Evolutionary conservation across 768 basidiomycete species (phyloP).

Genomic region (Rhodotorula paludigena): DNA sequence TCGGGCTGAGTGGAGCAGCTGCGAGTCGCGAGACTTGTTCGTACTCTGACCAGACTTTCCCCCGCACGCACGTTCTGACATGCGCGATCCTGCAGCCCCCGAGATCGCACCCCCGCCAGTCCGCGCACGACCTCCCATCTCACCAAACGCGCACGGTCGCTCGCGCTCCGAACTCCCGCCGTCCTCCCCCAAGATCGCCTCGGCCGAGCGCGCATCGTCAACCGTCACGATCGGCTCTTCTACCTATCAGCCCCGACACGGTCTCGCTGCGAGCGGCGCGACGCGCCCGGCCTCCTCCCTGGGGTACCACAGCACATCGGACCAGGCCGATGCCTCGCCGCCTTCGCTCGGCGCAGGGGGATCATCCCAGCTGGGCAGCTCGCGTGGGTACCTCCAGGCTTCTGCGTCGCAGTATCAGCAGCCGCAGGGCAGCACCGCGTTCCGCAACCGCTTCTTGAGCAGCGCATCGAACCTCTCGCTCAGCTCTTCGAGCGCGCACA

Average conservation of each 20-base stretch:
- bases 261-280: background rate
- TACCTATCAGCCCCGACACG: conserved; percentile 2
- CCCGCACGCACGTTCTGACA: background rate
- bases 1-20: background rate
- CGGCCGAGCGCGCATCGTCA: conserved; percentile 11
- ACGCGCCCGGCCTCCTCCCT: conserved; percentile 2
- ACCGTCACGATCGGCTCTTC: conserved; percentile 26
- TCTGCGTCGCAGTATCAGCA: too few species aligned
- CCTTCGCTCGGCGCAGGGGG: too few species aligned
- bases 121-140: conserved; percentile 4
- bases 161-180: conserved; percentile 33
- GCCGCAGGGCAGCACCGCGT: conserved; percentile 22
- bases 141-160: conserved; percentile 23
- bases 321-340: background rate
- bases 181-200: conserved; percentile 21
- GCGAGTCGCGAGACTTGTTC: background rate
- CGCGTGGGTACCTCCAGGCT: too few species aligned
- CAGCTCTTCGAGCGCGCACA: background rate
- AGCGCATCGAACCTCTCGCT: conserved; percentile 7
- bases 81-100: background rate
- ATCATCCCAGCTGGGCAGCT: too few species aligned
- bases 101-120: background rate
- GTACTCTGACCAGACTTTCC: background rate
- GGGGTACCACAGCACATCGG: background rate
- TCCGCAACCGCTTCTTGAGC: conserved; percentile 31